A percentile compares a stretch with the other conserved stretches of the same genome.
Conservation (phyloP, 495 filamentous ascomycete genomes). For the Tuber indicum region DNA sequence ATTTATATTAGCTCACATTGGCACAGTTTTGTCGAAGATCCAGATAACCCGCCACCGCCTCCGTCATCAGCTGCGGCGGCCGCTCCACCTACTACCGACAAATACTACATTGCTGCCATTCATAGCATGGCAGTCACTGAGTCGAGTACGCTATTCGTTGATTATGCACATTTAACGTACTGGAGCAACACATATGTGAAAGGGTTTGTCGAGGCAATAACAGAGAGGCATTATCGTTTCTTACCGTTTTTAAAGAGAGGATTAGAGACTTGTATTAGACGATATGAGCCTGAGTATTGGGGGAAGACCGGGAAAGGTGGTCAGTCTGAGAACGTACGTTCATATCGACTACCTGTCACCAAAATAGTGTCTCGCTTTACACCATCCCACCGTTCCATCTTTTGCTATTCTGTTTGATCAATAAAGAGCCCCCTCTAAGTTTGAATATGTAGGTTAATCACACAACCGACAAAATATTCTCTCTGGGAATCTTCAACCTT, state of each 20-base stretch:
- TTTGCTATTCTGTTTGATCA: background rate
- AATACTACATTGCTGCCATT: constrained; percentile 95
- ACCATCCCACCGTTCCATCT: background rate
- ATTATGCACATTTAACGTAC: constrained; percentile 72
- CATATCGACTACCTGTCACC: background rate
- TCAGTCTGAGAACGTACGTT: constrained; percentile 25
- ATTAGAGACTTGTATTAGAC: constrained; percentile 85
- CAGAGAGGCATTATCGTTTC: constrained; percentile 89
- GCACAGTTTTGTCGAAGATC: constrained; percentile 67
- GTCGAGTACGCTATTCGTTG: constrained; percentile 94
- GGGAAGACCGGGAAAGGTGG: constrained; percentile 38
- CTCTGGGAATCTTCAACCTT: constrained; percentile 92
- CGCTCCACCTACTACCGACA: constrained; percentile 55
- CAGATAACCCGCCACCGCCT: constrained; percentile 62
- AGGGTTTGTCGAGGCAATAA: constrained; percentile 75
- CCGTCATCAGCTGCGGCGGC: constrained; percentile 48
- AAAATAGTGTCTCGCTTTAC: background rate
- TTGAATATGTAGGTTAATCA: constrained; percentile 51
- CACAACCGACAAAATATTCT: constrained; percentile 92
- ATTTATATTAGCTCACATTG: constrained; percentile 25
- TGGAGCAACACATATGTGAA: constrained; percentile 54
- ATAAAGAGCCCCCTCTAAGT: background rate
- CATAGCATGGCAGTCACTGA: constrained; percentile 77
- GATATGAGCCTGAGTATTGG: constrained; percentile 87
- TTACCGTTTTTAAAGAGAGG: constrained; percentile 84